Evolutionary conservation across 331 rosid genomes (phyloP).

Genomic region (Malus hybrid): DNA sequence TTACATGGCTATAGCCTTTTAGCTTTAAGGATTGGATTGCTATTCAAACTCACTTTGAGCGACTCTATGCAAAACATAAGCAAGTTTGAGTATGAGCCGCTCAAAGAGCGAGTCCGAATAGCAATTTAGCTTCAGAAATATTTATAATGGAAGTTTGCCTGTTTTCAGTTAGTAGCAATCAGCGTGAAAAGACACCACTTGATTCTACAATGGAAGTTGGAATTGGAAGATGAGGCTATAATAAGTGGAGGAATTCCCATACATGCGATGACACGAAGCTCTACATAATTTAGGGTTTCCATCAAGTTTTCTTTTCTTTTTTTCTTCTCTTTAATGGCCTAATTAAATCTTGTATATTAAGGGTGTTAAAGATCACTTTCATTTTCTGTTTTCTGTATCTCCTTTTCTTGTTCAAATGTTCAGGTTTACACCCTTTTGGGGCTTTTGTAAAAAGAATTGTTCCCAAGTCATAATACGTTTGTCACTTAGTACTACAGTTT

Average conservation of each 20-base stretch:
- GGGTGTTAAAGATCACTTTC: slow-evolving; percentile 2
- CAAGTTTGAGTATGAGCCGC: too few species aligned
- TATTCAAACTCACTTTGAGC: too few species aligned
- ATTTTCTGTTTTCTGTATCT: not conserved
- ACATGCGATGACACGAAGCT: not conserved
- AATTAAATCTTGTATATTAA: slow-evolving; percentile 3
- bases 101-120: too few species aligned
- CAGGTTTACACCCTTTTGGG: not conserved
- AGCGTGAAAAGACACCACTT: slow-evolving; percentile 15
- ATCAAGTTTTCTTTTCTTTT: not conserved
- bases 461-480: not conserved
- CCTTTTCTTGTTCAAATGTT: not conserved
- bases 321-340: not conserved
- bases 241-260: not conserved
- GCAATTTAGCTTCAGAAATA: not conserved
- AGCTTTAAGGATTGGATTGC: too few species aligned
- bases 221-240: not conserved
- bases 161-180: slow-evolving; percentile 19
- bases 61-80: too few species aligned
- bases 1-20: not conserved
- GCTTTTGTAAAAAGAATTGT: not conserved
- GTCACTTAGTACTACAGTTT: too few species aligned
- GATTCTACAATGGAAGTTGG: slow-evolving; percentile 8
- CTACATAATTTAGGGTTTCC: slow-evolving; percentile 1
- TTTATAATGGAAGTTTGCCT: not conserved